Conservation (phyloP, 495 filamentous ascomycete species). For the Sordaria brevicollis region DNA sequence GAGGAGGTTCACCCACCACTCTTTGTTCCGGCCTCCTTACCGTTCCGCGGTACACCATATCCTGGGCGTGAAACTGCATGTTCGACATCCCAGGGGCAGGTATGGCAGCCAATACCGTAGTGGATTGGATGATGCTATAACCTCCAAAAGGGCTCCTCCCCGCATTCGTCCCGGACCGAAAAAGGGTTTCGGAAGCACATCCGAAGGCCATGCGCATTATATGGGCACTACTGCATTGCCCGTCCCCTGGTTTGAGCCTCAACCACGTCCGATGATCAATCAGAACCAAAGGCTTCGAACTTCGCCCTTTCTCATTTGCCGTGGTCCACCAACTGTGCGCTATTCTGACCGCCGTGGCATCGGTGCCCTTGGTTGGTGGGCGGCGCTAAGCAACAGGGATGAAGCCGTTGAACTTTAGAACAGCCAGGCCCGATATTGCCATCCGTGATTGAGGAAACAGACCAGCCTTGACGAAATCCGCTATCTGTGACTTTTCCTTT, state of each 20-base stretch:
- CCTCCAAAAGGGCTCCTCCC: not conserved
- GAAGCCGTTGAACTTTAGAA: not conserved
- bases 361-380: not conserved
- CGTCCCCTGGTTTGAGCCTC: not conserved
- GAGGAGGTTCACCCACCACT: not conserved
- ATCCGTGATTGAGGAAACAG: not conserved
- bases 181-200: not conserved
- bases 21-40: not conserved
- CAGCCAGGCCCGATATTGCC: not conserved
- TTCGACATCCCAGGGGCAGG: not conserved
- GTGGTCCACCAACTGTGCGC: not conserved
- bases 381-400: not conserved
- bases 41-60: not conserved
- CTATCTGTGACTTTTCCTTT: not conserved
- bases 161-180: not conserved
- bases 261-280: not conserved
- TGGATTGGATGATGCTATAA: not conserved
- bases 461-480: not conserved
- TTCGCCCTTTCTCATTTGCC: not conserved
- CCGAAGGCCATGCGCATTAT: not conserved
- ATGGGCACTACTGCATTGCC: not conserved
- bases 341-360: not conserved
- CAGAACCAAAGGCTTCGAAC: not conserved
- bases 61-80: not conserved
- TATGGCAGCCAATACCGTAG: not conserved